These are phyloP conservation scores for Trichophyton simii DNA, from an alignment of 2,329 filamentous ascomycete species.

Conservation along the genomic window DNA sequence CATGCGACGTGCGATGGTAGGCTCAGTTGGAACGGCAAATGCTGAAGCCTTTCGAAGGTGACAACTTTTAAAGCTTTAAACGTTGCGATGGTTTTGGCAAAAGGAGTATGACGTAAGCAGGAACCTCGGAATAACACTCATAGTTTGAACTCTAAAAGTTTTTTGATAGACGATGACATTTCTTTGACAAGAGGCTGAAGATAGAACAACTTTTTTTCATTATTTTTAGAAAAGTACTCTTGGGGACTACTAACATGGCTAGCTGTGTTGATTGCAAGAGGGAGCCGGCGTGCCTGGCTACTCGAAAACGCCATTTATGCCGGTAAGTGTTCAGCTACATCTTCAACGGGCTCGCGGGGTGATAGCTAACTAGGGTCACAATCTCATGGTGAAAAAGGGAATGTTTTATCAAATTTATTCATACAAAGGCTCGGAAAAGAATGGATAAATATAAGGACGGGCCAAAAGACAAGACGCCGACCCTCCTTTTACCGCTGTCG, in stretches of 20 bases:
- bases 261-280: conserved; percentile 19
- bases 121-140: neutral
- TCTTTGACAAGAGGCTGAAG: neutral
- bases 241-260: conserved; percentile 10
- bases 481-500: conserved; percentile 66
- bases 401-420: conserved; percentile 69
- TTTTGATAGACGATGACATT: neutral
- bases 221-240: neutral
- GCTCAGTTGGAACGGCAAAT: neutral
- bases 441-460: conserved; percentile 47
- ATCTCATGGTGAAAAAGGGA: conserved; percentile 32
- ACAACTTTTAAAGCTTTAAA: neutral
- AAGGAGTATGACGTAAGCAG: conserved; percentile 5
- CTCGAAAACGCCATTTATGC: conserved; percentile 12
- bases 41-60: neutral
- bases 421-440: conserved; percentile 68
- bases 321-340: conserved; percentile 8
- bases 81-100: neutral
- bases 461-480: conserved; percentile 34
- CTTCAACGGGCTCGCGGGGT: neutral
- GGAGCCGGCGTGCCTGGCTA: conserved; percentile 6
- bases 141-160: neutral
- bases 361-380: neutral
- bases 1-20: neutral
- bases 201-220: neutral